These are phyloP conservation scores for Macroventuria anomochaeta DNA, from an alignment of 2,329 filamentous ascomycete species.

Conservation along the genomic window DNA sequence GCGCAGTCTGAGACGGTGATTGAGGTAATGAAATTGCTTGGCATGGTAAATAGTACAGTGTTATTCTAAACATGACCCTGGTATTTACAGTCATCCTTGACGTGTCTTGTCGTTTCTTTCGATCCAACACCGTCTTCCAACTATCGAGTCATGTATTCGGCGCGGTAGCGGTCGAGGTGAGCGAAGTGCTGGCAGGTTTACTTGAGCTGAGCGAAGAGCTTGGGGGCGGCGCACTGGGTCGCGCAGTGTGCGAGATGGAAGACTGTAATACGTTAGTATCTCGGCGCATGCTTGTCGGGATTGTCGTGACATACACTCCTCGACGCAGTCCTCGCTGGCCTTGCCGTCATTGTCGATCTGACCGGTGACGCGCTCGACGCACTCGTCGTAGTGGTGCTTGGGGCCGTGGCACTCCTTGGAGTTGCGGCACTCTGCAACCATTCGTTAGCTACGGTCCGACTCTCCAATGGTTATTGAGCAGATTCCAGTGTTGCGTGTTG, in stretches of 20 bases:
- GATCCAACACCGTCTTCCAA: constrained; percentile 28
- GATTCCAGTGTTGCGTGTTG: neutral
- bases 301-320: constrained; percentile 82
- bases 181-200: constrained; percentile 58
- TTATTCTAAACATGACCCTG: constrained; percentile 48
- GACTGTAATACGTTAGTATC: constrained; percentile 63
- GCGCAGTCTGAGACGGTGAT: neutral
- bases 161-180: constrained; percentile 21
- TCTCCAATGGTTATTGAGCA: neutral
- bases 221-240: constrained; percentile 88
- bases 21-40: constrained; percentile 21
- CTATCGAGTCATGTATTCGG: constrained; percentile 23
- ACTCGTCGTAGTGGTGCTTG: constrained; percentile 99
- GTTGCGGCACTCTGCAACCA: constrained; percentile 79
- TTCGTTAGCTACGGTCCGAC: constrained; percentile 27
- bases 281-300: neutral
- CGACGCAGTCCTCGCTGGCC: constrained; percentile 93
- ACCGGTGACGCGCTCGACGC: constrained; percentile 86
- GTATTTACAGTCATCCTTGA: constrained; percentile 46
- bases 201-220: constrained; percentile 92
- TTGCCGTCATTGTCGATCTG: constrained; percentile 73
- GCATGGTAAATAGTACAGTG: constrained; percentile 43
- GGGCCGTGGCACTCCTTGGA: constrained; percentile 81
- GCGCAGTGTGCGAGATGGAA: constrained; percentile 99
- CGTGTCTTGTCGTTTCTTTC: constrained; percentile 33